Evolutionary conservation across 768 basidiomycete genomes (phyloP), one percentile per base, ranked within the genome.

Genomic region (Neoboletus magnificus): DNA sequence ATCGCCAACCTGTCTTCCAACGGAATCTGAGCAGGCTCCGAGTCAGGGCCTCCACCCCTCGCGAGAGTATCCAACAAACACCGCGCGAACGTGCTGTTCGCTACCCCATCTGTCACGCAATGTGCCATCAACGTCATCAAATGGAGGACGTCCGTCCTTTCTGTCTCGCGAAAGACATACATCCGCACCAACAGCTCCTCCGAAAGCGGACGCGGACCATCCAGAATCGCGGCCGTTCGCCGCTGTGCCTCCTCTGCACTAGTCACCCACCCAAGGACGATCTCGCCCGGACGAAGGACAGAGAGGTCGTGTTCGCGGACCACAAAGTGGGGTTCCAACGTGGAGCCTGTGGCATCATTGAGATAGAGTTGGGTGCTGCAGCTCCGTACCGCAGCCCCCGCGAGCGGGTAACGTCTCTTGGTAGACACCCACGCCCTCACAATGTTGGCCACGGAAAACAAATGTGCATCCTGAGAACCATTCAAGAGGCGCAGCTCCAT

Each of bases 391-490:
- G 54, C 66, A 7, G 78, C 74, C 4, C 74, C 79, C 13, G 80
- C 76, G 4, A 85, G 70, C 2, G 83, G 83, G 56, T 72, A 82
- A 33, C 70, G 74, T 27, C 66, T 68, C 64, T 85, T 85, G 22
- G 81, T 64, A 12, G 73, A 62, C 22, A 68, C 29, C 82, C 82
- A 86, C 2, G 79, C 72, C 29, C 68, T 65, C 1, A 44, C 33
- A 37, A 84, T 61, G 54, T 77, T 81, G 12, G 60, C 59, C 7
- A 64, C 52, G 13, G 66, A 62, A 54, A 73, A 68, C 35, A 65
- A 33, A 68, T 51, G 25, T 55, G 56, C 44, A 53, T 54, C 63
- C 30, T 13, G 71, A 36, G 35, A 3, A 40, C 54, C 72, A 52
- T 32, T 79, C 50, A 42, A 71, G 65, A 68, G 55, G 13, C 41